These are phyloP conservation scores for Didymella pomorum DNA, from an alignment of 2,329 filamentous ascomycete genomes.

Conservation along the genomic window DNA sequence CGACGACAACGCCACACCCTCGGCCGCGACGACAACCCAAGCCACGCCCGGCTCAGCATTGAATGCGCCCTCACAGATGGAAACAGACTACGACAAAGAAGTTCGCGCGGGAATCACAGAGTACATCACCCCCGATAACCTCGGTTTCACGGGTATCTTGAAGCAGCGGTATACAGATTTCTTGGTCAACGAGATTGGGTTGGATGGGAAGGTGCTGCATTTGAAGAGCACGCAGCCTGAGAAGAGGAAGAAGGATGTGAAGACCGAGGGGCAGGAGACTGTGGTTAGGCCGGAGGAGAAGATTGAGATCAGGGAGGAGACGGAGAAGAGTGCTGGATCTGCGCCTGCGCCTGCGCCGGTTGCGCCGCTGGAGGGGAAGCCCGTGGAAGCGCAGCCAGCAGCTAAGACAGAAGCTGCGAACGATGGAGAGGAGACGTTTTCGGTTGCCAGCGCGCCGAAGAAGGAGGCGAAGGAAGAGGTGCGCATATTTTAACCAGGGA, in stretches of 20 bases:
- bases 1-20: conserved; percentile 29
- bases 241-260: conserved; percentile 25
- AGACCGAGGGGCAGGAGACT: neutral
- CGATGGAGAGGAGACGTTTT: conserved; percentile 33
- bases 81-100: conserved; percentile 52
- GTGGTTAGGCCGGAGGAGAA: conserved; percentile 30
- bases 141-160: conserved; percentile 69
- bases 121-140: conserved; percentile 65
- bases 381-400: conserved; percentile 30
- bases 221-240: conserved; percentile 60
- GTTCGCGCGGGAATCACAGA: conserved; percentile 66
- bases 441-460: conserved; percentile 27
- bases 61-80: conserved; percentile 24
- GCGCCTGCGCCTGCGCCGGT: conserved; percentile 27
- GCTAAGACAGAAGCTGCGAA: neutral
- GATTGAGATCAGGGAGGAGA: conserved; percentile 31
- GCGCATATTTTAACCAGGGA: neutral
- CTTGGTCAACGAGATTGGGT: conserved; percentile 85
- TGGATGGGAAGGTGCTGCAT: conserved; percentile 78
- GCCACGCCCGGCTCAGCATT: conserved; percentile 24
- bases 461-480: conserved; percentile 26
- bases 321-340: conserved; percentile 24
- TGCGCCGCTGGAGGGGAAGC: conserved; percentile 24
- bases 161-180: conserved; percentile 90
- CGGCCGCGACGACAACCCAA: conserved; percentile 24